Evolutionary conservation across 2,329 filamentous ascomycete genomes (phyloP), one percentile per base, ranked within the genome.

Genomic region (Cercospora zeae-maydis): DNA sequence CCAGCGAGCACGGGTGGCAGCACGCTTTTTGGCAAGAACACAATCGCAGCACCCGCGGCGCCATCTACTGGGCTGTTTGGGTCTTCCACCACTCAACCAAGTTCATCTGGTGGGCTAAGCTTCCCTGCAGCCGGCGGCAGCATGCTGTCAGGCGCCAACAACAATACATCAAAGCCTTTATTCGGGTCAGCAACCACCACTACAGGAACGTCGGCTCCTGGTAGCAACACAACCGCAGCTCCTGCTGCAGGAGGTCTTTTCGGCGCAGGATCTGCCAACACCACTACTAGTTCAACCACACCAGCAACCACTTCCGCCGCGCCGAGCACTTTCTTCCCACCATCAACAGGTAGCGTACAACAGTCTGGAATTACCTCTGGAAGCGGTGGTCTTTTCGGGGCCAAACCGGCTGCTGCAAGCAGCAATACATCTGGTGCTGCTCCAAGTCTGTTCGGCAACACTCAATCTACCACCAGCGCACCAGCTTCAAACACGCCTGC

Each of bases 1-100:
- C 61, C 56, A 27, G 61, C 57, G 5, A 63, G 56, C 27, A 54
- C 54, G n/a, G 61, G 63, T 21, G 55, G 61, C 37, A 61, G 61
- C 52, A 59, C 33, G 27, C 51, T 62, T 13, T 61, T 65, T 10
- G 61, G 61, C 33, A 53, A 58, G 30, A 45, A 27, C 37, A 36
- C 57, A 27, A 39, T 33, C 33, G 31, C 56, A 24, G 34, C 53
- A 16, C 54, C 61, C 21, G 27, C 56, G 4, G 36, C 56, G 37
- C 21, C 55, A 9, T 31, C 54, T 37, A 33, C 14, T 27, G 58
- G 45, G 8, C 34, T 58, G 11, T 62, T 57, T 39, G 42, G 60
- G 9, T 63, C 56, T 34, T n/a, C 30, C 13, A 53, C 27, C 53
- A 56, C 31, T 21, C 63, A 21, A 55, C 60, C 36, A 49, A 49